A percentile compares a stretch with the other conserved stretches of the same genome.
Conservation (phyloP, 2,329 filamentous ascomycete genomes). For the Graphiopsis chlorocephala region DNA sequence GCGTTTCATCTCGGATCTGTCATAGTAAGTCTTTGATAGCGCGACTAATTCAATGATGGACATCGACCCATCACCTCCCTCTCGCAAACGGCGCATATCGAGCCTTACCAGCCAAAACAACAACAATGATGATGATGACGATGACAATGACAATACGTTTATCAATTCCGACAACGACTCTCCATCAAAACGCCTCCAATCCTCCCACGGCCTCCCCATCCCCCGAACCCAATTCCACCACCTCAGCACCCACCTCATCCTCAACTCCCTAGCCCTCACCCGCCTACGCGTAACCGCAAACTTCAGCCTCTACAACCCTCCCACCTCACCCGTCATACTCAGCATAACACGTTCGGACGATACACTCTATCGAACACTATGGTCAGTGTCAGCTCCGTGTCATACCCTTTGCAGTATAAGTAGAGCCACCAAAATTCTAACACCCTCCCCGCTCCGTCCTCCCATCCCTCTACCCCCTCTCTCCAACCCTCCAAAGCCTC, state of each 20-base stretch:
- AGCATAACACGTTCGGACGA: constrained; percentile 15
- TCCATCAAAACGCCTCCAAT: constrained; percentile 17
- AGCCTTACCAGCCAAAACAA: not conserved
- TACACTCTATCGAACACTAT: constrained; percentile 15
- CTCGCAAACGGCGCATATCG: not conserved
- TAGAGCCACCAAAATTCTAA: not conserved
- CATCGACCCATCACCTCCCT: not conserved
- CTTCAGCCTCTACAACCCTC: constrained; percentile 19
- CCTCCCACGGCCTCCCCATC: constrained; percentile 15
- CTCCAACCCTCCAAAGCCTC: constrained; percentile 18
- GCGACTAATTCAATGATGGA: not conserved
- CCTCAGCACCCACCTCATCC: constrained; percentile 18
- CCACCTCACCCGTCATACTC: constrained; percentile 18
- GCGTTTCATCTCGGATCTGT: too few relatives aligned
- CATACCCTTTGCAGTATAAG: not conserved
- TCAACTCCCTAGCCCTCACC: constrained; percentile 19
- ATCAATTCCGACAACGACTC: not conserved
- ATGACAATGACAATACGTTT: not conserved
- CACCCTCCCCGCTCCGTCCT: not conserved
- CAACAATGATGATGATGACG: not conserved
- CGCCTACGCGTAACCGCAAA: constrained; percentile 22
- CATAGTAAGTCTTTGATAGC: not conserved
- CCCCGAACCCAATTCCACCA: not conserved
- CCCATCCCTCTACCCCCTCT: constrained; percentile 14
- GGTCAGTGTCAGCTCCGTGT: not conserved